Evolutionary conservation across 2,329 filamentous ascomycete species (phyloP).

Genomic region (Purpureocillium takamizusanense): DNA sequence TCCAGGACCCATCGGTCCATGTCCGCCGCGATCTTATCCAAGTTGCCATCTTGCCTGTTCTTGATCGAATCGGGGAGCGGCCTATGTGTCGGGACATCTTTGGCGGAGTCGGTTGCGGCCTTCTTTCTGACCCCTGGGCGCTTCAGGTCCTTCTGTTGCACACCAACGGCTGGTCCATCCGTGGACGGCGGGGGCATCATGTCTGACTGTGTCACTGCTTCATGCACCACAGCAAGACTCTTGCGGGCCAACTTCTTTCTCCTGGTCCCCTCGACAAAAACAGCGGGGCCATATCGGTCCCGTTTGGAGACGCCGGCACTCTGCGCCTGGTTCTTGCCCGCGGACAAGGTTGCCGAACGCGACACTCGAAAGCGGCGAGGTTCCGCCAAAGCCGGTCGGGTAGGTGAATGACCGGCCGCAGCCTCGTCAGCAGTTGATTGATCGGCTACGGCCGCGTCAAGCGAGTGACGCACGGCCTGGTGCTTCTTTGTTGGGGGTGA

Average conservation of each 20-base stretch:
- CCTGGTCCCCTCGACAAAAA: constrained; percentile 47
- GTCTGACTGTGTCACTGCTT: background rate
- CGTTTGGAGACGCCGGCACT: constrained; percentile 29
- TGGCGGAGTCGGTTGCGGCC: constrained; percentile 12
- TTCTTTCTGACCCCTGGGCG: constrained; percentile 21
- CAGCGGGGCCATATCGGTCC: constrained; percentile 30
- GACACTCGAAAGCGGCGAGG: constrained; percentile 49
- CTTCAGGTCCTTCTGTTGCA: constrained; percentile 20
- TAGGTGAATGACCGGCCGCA: background rate
- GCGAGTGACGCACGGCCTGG: constrained; percentile 2
- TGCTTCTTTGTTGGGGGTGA: constrained; percentile 6
- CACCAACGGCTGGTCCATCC: constrained; percentile 5
- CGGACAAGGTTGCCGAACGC: constrained; percentile 28
- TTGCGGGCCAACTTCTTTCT: constrained; percentile 20
- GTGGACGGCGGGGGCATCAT: constrained; percentile 1
- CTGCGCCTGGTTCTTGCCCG: constrained; percentile 11
- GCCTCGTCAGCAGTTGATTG: constrained; percentile 5
- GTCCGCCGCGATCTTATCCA: constrained; percentile 41
- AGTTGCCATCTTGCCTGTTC: constrained; percentile 29
- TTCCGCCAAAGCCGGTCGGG: constrained; percentile 17
- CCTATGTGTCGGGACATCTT: constrained; percentile 10
- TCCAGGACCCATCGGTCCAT: constrained; percentile 52
- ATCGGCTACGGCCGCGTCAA: background rate
- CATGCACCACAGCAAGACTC: constrained; percentile 10
- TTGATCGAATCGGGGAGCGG: constrained; percentile 23